A percentile compares a stretch with the other conserved stretches of the same genome.
These are phyloP conservation scores for Helicocarpus griseus DNA, from an alignment of 2,329 filamentous ascomycete species.

Conservation along the genomic window DNA sequence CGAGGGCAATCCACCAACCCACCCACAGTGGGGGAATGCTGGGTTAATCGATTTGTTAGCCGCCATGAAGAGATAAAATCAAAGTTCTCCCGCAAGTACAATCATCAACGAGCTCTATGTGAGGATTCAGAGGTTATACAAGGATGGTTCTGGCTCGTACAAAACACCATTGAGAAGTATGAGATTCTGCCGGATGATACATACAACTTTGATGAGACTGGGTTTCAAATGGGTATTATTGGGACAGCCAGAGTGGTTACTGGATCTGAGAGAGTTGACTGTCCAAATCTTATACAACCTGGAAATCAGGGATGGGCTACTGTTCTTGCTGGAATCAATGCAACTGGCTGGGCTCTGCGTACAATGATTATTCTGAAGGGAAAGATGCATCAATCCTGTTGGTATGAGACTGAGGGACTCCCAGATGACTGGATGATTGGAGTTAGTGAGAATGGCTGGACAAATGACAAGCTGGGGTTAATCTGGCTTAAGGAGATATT, in stretches of 20 bases:
- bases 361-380: conserved; percentile 3
- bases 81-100: too few species aligned
- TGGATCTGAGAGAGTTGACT: conserved; percentile 10
- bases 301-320: conserved; percentile 15
- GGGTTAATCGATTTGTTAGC: too few species aligned
- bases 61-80: too few species aligned
- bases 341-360: conserved; percentile 4
- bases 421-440: not conserved
- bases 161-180: conserved; percentile 4
- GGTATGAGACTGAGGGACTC: conserved; percentile 3
- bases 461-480: not conserved
- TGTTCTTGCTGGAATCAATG: conserved; percentile 9
- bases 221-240: conserved; percentile 9
- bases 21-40: not conserved
- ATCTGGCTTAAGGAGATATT: conserved; percentile 3
- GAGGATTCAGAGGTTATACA: conserved; percentile 2
- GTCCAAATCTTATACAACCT: conserved; percentile 11
- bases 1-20: not conserved
- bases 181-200: conserved; percentile 9
- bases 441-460: not conserved
- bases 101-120: conserved; percentile 3
- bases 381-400: not conserved
- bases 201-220: conserved; percentile 13
- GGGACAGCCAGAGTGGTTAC: conserved; percentile 8
- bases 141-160: not conserved